phyloP scores from a whole-genome alignment of 257 asterid genomes.

The Perilla frutescens region DNA sequence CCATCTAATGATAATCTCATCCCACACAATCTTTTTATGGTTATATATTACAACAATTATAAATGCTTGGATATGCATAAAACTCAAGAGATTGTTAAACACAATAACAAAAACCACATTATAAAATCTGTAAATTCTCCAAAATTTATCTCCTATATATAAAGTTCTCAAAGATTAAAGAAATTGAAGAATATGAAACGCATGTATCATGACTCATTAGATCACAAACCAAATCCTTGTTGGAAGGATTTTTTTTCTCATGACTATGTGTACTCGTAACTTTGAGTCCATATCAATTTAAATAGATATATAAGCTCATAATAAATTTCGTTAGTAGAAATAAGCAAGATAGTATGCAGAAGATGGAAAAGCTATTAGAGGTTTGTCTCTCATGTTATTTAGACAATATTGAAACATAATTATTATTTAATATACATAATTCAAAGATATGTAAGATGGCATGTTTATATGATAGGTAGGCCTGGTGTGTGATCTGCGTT shows the following conservation, averaged over 20 bases:
- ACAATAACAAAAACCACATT: no score
- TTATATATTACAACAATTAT: no score
- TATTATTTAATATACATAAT: background rate
- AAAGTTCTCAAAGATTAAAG: no score
- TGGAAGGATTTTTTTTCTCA: slow-evolving; percentile 8
- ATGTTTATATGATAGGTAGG: background rate
- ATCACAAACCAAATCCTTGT: background rate
- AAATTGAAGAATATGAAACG: no score
- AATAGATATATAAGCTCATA: slow-evolving; percentile 25
- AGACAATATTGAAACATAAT: background rate
- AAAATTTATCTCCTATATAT: no score
- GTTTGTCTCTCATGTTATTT: slow-evolving; percentile 17
- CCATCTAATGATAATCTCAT: no score
- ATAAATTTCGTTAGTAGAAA: slow-evolving; percentile 15
- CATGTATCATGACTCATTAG: no score
- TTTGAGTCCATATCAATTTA: background rate
- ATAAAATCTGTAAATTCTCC: no score
- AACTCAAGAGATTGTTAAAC: no score
- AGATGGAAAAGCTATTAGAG: background rate
- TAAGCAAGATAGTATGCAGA: slow-evolving; percentile 10
- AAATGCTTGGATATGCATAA: no score
- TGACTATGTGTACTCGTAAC: slow-evolving; percentile 3
- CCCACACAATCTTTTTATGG: no score
- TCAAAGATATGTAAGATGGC: background rate
- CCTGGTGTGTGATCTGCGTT: background rate